Evolutionary conservation across 805 yeast species (phyloP), one percentile per base, ranked within the genome.

Genomic region (Candida suzukii): DNA sequence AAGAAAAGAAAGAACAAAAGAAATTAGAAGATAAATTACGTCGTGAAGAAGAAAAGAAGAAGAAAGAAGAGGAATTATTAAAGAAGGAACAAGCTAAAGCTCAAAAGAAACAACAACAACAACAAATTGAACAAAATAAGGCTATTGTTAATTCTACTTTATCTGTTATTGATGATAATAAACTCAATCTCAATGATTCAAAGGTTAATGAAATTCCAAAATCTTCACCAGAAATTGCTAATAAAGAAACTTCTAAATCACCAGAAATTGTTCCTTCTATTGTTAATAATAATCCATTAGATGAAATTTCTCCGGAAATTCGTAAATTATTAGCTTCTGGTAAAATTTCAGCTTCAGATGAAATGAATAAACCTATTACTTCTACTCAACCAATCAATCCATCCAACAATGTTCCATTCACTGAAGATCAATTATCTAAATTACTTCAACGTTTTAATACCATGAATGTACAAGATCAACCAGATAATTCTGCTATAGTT

Each of bases 1-100:
- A 50, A 39, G 63, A 61, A 50, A 59, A 53, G 52, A 67, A 41
- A 62, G 70, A 58, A 64, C 70, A 27, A 60, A 64, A 67, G 44
- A 58, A 52, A 46, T 54, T 60, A 22, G 67, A 61, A 49, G 51
- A 62, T 37, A 53, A 49, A 51, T 44, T 61, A 50, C 52, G 53
- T 42, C 52, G 50, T 37, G 57, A 53, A 43, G 56, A 47, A 37
- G 61, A 50, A 50, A 70, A 66, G 46, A 62, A 61, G 39, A 46
- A 59, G 35, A 60, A 52, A 47, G 54, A 60, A 27, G 67, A 62
- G 44, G 60, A 56, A 30, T 67, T 62, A 39, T 60, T 25, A 37
- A 42, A 41, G 36, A 40, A 37, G 30, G 46, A 56, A 19, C 47
- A 57, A 44, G 37, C 17, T 8, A 24, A 16, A 48, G 47, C 20